Conservation (phyloP, 768 basidiomycete genomes). For the Pleurotus salmoneostramineus region DNA sequence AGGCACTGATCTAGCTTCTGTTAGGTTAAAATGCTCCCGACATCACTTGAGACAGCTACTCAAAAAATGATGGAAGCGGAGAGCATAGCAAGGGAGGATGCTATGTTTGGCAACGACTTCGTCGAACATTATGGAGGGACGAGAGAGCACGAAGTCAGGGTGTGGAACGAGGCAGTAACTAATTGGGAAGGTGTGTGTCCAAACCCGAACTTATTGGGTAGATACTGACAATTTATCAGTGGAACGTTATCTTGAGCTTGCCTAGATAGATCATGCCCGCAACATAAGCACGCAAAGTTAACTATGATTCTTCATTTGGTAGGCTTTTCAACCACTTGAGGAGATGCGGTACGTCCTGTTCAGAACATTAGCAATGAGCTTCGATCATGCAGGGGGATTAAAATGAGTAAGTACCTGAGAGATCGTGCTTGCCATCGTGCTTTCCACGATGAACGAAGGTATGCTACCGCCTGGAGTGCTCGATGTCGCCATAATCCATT, state of each 20-base stretch:
- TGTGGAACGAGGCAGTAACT: constrained; percentile 89
- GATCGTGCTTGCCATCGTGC: constrained; percentile 58
- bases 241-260: constrained; percentile 83
- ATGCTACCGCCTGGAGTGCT: constrained; percentile 69
- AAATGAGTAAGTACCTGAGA: constrained; percentile 40
- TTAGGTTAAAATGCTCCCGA: constrained; percentile 73
- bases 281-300: neutral
- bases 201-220: neutral
- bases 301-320: constrained; percentile 9
- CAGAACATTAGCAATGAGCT: neutral
- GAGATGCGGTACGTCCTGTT: constrained; percentile 72
- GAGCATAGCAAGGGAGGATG: constrained; percentile 76
- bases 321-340: constrained; percentile 56
- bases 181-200: constrained; percentile 80
- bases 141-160: constrained; percentile 83
- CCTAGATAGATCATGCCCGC: constrained; percentile 25
- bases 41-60: constrained; percentile 77
- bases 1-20: neutral
- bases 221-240: constrained; percentile 37
- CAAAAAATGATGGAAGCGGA: constrained; percentile 70
- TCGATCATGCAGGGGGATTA: neutral
- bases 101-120: constrained; percentile 80
- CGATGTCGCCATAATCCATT: constrained; percentile 82
- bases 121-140: constrained; percentile 96
- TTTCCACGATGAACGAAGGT: constrained; percentile 60